Evolutionary conservation across 2,329 filamentous ascomycete genomes (phyloP).

Genomic region (Aspergillus sp.): DNA sequence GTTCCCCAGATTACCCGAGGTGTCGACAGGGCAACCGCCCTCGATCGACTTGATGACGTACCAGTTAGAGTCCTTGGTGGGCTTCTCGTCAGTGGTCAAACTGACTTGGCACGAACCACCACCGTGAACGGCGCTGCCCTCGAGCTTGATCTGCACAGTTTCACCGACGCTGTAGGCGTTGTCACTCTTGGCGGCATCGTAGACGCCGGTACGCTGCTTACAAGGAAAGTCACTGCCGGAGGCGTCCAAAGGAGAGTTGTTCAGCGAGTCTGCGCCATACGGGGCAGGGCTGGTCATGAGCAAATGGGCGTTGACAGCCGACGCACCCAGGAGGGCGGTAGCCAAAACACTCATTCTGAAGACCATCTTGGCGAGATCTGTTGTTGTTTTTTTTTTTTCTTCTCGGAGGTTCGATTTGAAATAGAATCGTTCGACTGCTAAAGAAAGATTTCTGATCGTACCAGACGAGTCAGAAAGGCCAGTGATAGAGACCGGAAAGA

Average conservation of each 20-base stretch:
- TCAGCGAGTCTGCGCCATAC: constrained; percentile 44
- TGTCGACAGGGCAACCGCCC: constrained; percentile 70
- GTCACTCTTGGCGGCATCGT: constrained; percentile 30
- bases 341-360: constrained; percentile 20
- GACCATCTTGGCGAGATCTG: constrained; percentile 18
- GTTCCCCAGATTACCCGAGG: constrained; percentile 52
- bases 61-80: constrained; percentile 63
- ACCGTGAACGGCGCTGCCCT: constrained; percentile 71
- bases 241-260: constrained; percentile 59
- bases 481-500: constrained; percentile 13
- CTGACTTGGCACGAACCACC: constrained; percentile 89
- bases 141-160: constrained; percentile 56
- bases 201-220: constrained; percentile 52
- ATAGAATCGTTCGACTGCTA: constrained; percentile 16
- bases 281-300: constrained; percentile 62
- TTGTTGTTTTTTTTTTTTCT: constrained; percentile 3
- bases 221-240: constrained; percentile 72
- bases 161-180: constrained; percentile 62
- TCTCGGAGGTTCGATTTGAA: constrained; percentile 2
- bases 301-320: constrained; percentile 67
- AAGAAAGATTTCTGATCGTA: constrained; percentile 25
- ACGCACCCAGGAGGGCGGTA: constrained; percentile 47
- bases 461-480: constrained; percentile 26
- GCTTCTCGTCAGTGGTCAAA: constrained; percentile 68
- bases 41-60: constrained; percentile 85